Evolutionary conservation across 2,329 filamentous ascomycete species (phyloP).

Genomic region (Pyrenophora tritici-repentis): DNA sequence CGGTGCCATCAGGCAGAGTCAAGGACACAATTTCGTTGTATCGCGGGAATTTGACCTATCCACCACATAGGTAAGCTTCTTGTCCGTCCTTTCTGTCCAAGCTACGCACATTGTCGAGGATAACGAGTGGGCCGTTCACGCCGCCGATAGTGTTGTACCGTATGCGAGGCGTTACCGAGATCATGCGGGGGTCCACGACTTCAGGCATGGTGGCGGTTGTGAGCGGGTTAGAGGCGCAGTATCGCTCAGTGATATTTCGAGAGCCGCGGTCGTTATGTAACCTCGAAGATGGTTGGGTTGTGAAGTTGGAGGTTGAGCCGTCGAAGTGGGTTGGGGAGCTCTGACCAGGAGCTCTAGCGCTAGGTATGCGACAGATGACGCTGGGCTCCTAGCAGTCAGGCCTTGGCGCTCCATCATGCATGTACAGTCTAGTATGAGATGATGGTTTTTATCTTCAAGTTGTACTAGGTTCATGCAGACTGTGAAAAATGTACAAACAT

Average conservation of each 20-base stretch:
- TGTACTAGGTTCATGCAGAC: not conserved
- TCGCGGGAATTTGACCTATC: constrained; percentile 91
- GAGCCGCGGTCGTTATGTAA: constrained; percentile 27
- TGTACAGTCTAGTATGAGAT: not conserved
- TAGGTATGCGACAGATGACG: constrained; percentile 18
- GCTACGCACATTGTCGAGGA: constrained; percentile 85
- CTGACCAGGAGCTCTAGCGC: constrained; percentile 25
- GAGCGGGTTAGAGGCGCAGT: constrained; percentile 22
- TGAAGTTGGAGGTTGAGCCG: constrained; percentile 30
- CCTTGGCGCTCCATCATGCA: constrained; percentile 6
- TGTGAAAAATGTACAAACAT: too few relatives aligned
- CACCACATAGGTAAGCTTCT: constrained; percentile 29
- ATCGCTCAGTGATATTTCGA: constrained; percentile 25
- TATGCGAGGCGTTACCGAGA: constrained; percentile 70
- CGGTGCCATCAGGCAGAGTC: constrained; percentile 92
- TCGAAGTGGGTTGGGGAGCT: constrained; percentile 36
- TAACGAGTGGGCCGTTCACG: constrained; percentile 96
- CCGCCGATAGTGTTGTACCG: constrained; percentile 98
- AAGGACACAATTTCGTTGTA: constrained; percentile 98
- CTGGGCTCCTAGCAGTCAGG: constrained; percentile 7
- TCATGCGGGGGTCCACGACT: constrained; percentile 55
- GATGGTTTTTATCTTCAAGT: not conserved
- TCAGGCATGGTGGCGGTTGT: constrained; percentile 44
- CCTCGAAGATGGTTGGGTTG: constrained; percentile 25
- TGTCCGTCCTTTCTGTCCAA: not conserved